Evolutionary conservation across 345 rosid genomes (phyloP).

Genomic region (Hirschfeldia incana): DNA sequence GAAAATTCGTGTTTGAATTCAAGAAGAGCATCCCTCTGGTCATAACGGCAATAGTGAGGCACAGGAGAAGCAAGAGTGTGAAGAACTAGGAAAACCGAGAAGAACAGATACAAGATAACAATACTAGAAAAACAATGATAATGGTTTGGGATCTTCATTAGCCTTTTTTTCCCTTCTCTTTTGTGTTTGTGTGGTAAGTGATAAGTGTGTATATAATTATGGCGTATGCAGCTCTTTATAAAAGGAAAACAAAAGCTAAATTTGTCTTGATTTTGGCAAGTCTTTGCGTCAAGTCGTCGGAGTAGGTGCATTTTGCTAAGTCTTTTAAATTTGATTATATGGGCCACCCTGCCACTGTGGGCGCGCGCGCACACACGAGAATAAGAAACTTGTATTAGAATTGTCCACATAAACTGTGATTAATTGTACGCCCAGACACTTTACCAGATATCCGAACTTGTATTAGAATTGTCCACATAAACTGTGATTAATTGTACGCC

Average conservation of each 20-base stretch:
- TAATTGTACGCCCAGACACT: too few relatives aligned
- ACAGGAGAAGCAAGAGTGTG: not conserved
- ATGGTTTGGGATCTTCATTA: not conserved
- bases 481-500: too few relatives aligned
- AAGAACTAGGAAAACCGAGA: not conserved
- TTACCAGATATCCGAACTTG: too few relatives aligned
- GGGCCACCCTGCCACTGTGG: not conserved
- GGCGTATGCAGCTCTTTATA: not conserved
- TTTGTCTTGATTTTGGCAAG: not conserved
- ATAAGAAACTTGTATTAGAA: not conserved
- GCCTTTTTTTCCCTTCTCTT: not conserved
- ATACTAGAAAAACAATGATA: not conserved
- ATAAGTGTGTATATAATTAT: not conserved
- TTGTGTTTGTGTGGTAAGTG: not conserved
- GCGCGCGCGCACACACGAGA: not conserved
- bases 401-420: not conserved
- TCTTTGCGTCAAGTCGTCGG: not conserved
- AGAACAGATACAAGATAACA: not conserved
- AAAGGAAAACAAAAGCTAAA: not conserved
- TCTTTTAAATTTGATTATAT: not conserved
- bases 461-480: too few relatives aligned
- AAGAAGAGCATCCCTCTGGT: not conserved
- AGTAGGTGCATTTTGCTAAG: not conserved
- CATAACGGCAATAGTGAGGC: not conserved
- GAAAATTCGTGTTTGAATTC: not conserved